Evolutionary conservation across 164 flowering plant species (phyloP).

Genomic region (Litsea cubeba): DNA sequence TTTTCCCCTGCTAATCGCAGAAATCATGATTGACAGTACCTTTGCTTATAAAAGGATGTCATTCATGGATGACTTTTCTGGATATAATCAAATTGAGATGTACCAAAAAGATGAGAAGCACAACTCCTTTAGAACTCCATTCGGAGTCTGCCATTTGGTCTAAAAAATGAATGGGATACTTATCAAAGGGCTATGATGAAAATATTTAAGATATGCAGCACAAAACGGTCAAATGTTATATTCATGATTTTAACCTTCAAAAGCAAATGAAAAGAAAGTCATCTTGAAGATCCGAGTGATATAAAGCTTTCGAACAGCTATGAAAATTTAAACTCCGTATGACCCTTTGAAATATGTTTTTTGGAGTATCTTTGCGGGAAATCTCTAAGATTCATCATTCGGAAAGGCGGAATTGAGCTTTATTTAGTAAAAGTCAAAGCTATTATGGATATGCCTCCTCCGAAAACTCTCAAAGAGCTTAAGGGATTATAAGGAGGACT

Average conservation of each 20-base stretch:
- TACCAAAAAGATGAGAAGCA: not conserved
- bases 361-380: not conserved
- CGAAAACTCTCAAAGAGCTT: not conserved
- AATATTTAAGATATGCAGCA: too few relatives aligned
- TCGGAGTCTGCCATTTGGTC: not conserved
- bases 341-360: not conserved
- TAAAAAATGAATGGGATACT: not conserved
- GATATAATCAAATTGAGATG: conserved; percentile 13
- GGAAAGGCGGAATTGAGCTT: not conserved
- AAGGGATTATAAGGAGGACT: not conserved
- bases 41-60: not conserved
- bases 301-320: not conserved
- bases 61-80: conserved; percentile 10
- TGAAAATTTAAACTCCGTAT: not conserved
- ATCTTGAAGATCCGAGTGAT: not conserved
- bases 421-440: not conserved
- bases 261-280: not conserved
- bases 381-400: not conserved
- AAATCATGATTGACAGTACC: not conserved
- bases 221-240: not conserved
- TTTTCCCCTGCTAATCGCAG: conserved; percentile 6
- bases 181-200: not conserved
- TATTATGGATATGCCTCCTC: not conserved
- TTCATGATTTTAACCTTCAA: not conserved
- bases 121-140: not conserved